Evolutionary conservation across 73 alveolate genomes (phyloP).

Genomic region (Uronychia setigera): DNA sequence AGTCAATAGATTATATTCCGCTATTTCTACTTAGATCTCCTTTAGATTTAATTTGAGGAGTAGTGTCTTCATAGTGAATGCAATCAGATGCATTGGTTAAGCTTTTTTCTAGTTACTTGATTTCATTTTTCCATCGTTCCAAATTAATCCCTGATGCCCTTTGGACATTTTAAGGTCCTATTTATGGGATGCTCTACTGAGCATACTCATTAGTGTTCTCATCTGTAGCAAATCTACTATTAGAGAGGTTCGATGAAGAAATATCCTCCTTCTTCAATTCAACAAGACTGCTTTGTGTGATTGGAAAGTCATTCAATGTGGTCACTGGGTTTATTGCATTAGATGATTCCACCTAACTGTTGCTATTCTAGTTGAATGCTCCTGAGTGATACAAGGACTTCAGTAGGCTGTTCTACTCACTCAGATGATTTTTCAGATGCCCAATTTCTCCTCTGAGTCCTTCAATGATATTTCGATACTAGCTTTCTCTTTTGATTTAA

Average conservation of each 20-base stretch:
- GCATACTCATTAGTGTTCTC: too few relatives aligned
- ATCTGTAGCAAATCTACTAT: too few relatives aligned
- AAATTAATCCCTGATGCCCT: background rate
- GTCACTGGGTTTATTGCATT: background rate
- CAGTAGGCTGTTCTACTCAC: background rate
- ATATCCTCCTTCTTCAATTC: background rate
- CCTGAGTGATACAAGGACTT: background rate
- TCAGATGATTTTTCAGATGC: background rate
- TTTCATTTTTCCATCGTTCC: background rate
- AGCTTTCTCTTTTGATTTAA: background rate
- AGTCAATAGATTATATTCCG: too few relatives aligned
- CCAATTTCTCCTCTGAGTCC: background rate
- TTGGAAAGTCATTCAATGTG: background rate
- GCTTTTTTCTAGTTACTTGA: background rate
- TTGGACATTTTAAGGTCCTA: too few relatives aligned
- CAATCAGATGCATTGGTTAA: background rate
- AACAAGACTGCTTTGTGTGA: background rate
- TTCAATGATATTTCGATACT: background rate
- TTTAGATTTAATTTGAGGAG: background rate
- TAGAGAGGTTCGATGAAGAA: background rate
- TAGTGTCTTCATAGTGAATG: background rate
- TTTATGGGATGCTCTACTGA: too few relatives aligned
- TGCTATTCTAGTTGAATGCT: background rate
- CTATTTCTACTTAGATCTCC: too few relatives aligned
- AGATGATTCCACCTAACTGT: too few relatives aligned